These are phyloP conservation scores for Anthoceros angustus DNA, from an alignment of 225 moss, liverwort and hornwort genomes.

Conservation along the genomic window DNA sequence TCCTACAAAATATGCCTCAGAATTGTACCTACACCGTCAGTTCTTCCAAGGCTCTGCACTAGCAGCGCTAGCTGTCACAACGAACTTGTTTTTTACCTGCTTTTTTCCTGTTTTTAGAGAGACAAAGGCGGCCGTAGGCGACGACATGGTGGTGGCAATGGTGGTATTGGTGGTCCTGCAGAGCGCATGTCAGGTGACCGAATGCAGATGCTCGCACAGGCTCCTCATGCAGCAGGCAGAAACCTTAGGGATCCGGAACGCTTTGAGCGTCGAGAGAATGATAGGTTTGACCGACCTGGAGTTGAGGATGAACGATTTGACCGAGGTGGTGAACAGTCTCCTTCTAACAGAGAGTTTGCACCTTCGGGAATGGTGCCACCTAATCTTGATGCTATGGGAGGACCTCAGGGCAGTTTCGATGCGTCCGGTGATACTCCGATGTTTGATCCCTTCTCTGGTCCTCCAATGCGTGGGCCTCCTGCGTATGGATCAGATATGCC, in stretches of 20 bases:
- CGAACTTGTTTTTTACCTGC: not conserved
- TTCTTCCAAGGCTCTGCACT: too few relatives aligned
- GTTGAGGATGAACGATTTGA: conserved; percentile 91
- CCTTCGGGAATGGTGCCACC: conserved; percentile 35
- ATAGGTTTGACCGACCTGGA: conserved; percentile 58
- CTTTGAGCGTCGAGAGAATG: conserved; percentile 73
- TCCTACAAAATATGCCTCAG: not conserved
- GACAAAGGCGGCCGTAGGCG: conserved; percentile 69
- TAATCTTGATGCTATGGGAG: conserved; percentile 67
- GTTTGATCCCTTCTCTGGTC: conserved; percentile 93
- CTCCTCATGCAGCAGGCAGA: conserved; percentile 46
- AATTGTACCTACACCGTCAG: not conserved
- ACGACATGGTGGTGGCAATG: conserved; percentile 32
- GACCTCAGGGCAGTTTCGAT: conserved; percentile 76
- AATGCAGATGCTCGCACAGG: conserved; percentile 30
- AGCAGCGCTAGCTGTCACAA: not conserved
- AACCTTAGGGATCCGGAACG: conserved; percentile 67
- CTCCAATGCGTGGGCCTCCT: conserved; percentile 69
- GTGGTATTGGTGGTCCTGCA: conserved; percentile 13
- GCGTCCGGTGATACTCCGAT: conserved; percentile 80
- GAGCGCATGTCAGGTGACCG: conserved; percentile 33
- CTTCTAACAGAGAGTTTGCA: conserved; percentile 64
- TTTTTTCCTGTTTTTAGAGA: conserved; percentile 25
- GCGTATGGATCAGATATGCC: conserved; percentile 93
- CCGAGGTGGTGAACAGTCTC: conserved; percentile 72